Evolutionary conservation across 345 rosid genomes (phyloP), one percentile per base, ranked within the genome.

Genomic region (Lenwebbia sp.): DNA sequence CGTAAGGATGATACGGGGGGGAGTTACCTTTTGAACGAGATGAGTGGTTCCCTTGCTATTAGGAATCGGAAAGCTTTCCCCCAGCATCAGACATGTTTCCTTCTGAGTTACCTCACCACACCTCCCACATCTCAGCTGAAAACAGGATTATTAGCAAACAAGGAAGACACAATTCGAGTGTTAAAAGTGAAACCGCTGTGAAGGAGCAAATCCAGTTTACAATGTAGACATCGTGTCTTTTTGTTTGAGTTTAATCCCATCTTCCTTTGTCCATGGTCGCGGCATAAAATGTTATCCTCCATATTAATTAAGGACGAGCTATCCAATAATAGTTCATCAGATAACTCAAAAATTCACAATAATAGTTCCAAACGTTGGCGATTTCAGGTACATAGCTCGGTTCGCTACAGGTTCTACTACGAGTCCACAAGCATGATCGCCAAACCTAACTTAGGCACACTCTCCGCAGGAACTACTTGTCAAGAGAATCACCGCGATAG

Each of bases 101-200:
- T 91, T 96, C 90, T 92, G 92, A 88, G 92, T 95, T 85, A 92
- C 78, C 92, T 96, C 99, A 76, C 98, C 97, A 53, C 98, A 96
- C 41, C 89, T 89, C 83, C 93, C 97, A 30, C 99, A 96, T 90
- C 91, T 95, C 88, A 96, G 54, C 99, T 96, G 75, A 47, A 78
- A 85, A 40, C 52, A 74, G 55, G 47, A 70, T 47, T 37, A 83
- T 86, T 26, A 44, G 7, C 60, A 86, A 25, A 22, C 21, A 53
- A 62, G 41, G 9, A 53, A 54, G 78, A 62, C 50, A 25, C 62
- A 25, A 70, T 21, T 19, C 81, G 13, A 70, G 25, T 70, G 23
- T 5, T 10, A 70, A 21, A 37, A 70, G 41, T 21, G 26, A 70
- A 70, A 70, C 4, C 7, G 0, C 25, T 37, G 78, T 4, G 47